Evolutionary conservation across 805 yeast genomes (phyloP).

Genomic region (Candida tibetensis): DNA sequence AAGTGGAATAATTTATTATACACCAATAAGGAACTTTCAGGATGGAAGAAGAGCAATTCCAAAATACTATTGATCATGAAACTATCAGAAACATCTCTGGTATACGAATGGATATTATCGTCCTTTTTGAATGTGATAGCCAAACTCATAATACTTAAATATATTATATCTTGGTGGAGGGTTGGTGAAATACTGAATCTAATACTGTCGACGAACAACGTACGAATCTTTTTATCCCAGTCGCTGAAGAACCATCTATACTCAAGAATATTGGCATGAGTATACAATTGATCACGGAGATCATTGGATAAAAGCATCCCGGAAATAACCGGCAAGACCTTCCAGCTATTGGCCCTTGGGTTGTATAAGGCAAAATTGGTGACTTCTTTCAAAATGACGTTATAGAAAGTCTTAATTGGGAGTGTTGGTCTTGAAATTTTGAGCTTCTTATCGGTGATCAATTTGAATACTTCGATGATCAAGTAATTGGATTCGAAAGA

Average conservation of each 20-base stretch:
- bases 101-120: conserved; percentile 19
- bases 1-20: conserved; percentile 19
- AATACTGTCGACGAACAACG: conserved; percentile 29
- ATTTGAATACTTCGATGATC: conserved; percentile 48
- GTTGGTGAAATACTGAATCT: conserved; percentile 22
- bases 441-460: conserved; percentile 44
- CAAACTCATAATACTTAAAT: conserved; percentile 33
- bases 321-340: conserved; percentile 44
- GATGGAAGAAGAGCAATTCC: conserved; percentile 20
- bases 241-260: conserved; percentile 33
- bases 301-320: conserved; percentile 43
- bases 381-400: conserved; percentile 32
- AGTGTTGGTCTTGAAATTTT: conserved; percentile 49
- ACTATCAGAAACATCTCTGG: conserved; percentile 15
- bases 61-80: conserved; percentile 19
- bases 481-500: conserved; percentile 32
- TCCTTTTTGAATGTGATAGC: conserved; percentile 30
- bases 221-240: conserved; percentile 29
- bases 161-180: conserved; percentile 20
- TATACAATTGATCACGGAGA: conserved; percentile 31
- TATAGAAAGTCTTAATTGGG: conserved; percentile 43
- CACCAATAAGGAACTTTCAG: conserved; percentile 7
- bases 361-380: conserved; percentile 28
- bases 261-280: conserved; percentile 24
- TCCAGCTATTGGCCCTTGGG: conserved; percentile 40